These are phyloP conservation scores for Stagonosporopsis tanaceti DNA, from an alignment of 2,329 filamentous ascomycete species.

Conservation along the genomic window DNA sequence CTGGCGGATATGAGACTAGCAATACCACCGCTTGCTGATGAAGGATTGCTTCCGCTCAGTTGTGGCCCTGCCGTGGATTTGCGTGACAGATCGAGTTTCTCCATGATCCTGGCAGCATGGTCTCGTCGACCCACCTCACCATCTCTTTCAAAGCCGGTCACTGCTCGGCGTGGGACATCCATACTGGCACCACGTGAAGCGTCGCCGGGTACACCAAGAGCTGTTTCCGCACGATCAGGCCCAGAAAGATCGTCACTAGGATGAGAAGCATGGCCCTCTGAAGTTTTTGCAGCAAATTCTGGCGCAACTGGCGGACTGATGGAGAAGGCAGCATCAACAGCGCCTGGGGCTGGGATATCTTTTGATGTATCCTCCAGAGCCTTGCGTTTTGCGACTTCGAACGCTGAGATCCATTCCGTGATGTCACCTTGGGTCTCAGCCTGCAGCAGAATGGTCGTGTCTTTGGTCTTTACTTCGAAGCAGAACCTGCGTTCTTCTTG, in stretches of 20 bases:
- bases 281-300: constrained; percentile 84
- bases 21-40: constrained; percentile 70
- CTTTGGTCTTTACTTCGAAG: constrained; percentile 98
- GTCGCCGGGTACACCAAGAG: constrained; percentile 69
- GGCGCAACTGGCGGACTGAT: constrained; percentile 88
- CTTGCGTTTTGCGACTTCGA: constrained; percentile 92
- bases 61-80: constrained; percentile 70
- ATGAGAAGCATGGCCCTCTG: constrained; percentile 69
- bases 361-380: constrained; percentile 78
- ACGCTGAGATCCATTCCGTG: constrained; percentile 93
- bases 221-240: constrained; percentile 68
- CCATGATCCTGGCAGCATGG: constrained; percentile 87
- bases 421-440: constrained; percentile 91
- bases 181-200: constrained; percentile 70
- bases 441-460: constrained; percentile 85
- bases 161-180: constrained; percentile 67
- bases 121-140: constrained; percentile 78
- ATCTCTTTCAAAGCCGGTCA: constrained; percentile 64
- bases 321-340: constrained; percentile 80
- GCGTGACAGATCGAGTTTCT: constrained; percentile 88
- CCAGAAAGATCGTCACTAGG: constrained; percentile 62
- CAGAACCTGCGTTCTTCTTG: constrained; percentile 95
- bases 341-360: constrained; percentile 56
- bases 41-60: constrained; percentile 51
- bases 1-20: constrained; percentile 86